These are phyloP conservation scores for Rubia yunnanensis DNA, from an alignment of 257 asterid species.

Conservation along the genomic window DNA sequence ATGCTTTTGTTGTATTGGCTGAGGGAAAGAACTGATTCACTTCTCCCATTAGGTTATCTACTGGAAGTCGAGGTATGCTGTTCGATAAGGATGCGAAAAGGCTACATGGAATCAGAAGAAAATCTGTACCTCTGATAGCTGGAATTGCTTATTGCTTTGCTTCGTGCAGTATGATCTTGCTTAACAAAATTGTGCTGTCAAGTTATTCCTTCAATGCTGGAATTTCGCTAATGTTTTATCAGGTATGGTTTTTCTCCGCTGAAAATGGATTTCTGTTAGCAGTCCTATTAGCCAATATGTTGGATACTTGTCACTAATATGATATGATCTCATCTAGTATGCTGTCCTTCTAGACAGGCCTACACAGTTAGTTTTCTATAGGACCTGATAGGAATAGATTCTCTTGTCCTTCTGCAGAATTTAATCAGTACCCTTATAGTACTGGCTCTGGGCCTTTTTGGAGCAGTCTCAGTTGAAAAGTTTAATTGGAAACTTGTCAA, in stretches of 20 bases:
- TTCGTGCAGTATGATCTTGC: slow-evolving; percentile 45
- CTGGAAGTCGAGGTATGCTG: slow-evolving; percentile 14
- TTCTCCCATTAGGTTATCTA: slow-evolving; percentile 16
- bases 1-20: not conserved
- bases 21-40: not conserved
- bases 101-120: slow-evolving; percentile 24
- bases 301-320: not conserved
- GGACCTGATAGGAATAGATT: not conserved
- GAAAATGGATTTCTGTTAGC: not conserved
- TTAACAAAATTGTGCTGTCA: slow-evolving; percentile 41
- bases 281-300: not conserved
- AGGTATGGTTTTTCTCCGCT: slow-evolving; percentile 18
- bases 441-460: slow-evolving; percentile 31
- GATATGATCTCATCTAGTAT: not conserved
- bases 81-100: slow-evolving; percentile 18
- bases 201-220: slow-evolving; percentile 40
- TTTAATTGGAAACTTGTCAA: slow-evolving; percentile 34
- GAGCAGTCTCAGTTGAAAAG: slow-evolving; percentile 37
- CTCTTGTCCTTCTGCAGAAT: slow-evolving; percentile 26
- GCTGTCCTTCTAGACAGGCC: not conserved
- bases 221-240: slow-evolving; percentile 41
- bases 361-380: too few relatives aligned
- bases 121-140: slow-evolving; percentile 30
- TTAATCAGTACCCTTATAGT: slow-evolving; percentile 32
- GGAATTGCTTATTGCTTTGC: slow-evolving; percentile 45